Percentiles rank a stretch among this genome's conserved stretches.
These are phyloP conservation scores for Claviceps humidiphila DNA, from an alignment of 2,329 filamentous ascomycete species.

Conservation along the genomic window DNA sequence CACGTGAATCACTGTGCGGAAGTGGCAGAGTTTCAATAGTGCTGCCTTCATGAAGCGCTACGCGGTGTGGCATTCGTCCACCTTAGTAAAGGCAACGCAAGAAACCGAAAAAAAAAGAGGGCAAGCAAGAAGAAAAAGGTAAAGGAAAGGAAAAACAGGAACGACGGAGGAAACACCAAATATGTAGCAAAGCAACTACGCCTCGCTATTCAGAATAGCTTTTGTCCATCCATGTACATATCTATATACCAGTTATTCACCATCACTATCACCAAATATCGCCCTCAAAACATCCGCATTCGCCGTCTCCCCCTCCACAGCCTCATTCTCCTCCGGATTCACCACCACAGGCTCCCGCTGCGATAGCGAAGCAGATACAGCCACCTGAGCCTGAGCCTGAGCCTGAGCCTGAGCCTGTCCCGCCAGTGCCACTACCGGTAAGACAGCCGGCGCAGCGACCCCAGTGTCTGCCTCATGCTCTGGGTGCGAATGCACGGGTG, in stretches of 20 bases:
- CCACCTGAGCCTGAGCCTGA: no score
- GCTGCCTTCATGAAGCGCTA: no score
- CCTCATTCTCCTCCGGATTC: slow-evolving; percentile 56
- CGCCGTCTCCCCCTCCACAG: slow-evolving; percentile 56
- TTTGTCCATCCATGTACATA: not conserved
- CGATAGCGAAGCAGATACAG: not conserved
- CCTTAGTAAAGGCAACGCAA: not conserved
- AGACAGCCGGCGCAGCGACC: not conserved
- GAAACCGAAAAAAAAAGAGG: not conserved
- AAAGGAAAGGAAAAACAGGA: no score
- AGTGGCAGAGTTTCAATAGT: no score
- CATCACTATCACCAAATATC: slow-evolving; percentile 84
- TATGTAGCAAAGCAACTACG: not conserved
- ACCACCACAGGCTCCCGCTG: slow-evolving; percentile 25
- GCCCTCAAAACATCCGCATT: slow-evolving; percentile 75
- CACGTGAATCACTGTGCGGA: no score
- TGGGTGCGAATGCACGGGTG: slow-evolving; percentile 53
- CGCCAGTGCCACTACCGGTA: not conserved
- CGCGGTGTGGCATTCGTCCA: no score
- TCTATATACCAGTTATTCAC: slow-evolving; percentile 34
- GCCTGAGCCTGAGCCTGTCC: not conserved
- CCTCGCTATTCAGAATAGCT: not conserved
- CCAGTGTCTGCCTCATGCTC: slow-evolving; percentile 26
- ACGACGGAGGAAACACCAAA: not conserved
- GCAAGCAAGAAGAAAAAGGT: not conserved